Conservation (phyloP, 208 protist genomes). For the Trypanosoma lewisi region DNA sequence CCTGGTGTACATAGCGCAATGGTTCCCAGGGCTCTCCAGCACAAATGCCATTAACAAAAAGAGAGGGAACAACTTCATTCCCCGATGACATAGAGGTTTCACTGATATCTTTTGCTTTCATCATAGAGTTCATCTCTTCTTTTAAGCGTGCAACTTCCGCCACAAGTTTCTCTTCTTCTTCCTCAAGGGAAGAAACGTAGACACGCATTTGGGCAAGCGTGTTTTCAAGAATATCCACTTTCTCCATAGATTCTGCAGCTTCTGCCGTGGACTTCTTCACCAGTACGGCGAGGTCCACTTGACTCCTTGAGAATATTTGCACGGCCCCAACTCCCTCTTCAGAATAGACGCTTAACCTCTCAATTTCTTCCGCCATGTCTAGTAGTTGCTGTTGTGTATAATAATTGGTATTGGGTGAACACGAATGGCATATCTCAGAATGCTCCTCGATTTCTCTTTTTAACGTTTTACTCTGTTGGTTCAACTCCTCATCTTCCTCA, state of each 20-base stretch:
- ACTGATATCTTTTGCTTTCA: background rate
- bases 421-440: background rate
- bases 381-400: background rate
- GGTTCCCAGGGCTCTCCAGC: slow-evolving; percentile 10
- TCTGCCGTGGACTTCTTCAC: background rate
- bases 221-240: slow-evolving; percentile 1
- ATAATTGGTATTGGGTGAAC: background rate
- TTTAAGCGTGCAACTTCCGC: background rate
- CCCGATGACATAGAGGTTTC: background rate
- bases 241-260: background rate
- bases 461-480: background rate
- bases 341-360: slow-evolving; percentile 9
- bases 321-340: slow-evolving; percentile 11
- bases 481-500: background rate
- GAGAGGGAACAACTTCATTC: background rate
- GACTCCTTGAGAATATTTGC: slow-evolving; percentile 6
- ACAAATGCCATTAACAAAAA: background rate
- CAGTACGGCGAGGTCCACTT: background rate
- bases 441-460: background rate
- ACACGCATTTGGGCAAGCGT: slow-evolving; percentile 4
- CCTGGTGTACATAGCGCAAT: slow-evolving; percentile 2
- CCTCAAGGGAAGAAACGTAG: background rate
- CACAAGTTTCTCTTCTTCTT: slow-evolving; percentile 9
- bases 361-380: slow-evolving; percentile 5
- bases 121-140: slow-evolving; percentile 6